phyloP scores from a whole-genome alignment of 2,329 filamentous ascomycete species.

The Penicillium expansum region DNA sequence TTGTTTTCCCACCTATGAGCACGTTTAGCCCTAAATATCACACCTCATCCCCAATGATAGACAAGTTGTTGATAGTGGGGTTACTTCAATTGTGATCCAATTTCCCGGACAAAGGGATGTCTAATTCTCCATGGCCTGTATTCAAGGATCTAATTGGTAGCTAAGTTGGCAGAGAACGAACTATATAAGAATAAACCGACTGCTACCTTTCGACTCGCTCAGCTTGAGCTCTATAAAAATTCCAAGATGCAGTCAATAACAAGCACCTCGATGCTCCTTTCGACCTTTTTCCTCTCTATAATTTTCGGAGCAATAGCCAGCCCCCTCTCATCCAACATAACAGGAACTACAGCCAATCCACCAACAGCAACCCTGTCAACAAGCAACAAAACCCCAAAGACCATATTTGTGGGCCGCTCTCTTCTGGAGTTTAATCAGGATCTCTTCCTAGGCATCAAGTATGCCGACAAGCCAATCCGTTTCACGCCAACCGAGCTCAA shows the following conservation, averaged over 20 bases:
- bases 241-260: not conserved
- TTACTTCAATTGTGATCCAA: not conserved
- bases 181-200: not conserved
- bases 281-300: not conserved
- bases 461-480: constrained; percentile 27
- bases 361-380: constrained; percentile 19
- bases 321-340: not conserved
- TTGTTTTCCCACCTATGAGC: constrained; percentile 21
- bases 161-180: not conserved
- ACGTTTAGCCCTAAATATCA: not conserved
- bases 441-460: constrained; percentile 32
- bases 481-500: constrained; percentile 29
- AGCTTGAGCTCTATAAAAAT: not conserved
- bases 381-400: constrained; percentile 8
- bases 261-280: not conserved
- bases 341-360: constrained; percentile 15
- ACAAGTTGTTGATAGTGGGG: not conserved
- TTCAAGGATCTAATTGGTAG: not conserved
- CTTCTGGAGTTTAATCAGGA: constrained; percentile 30
- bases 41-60: not conserved
- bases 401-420: constrained; percentile 26
- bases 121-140: not conserved
- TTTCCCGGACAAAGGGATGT: not conserved
- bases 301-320: not conserved
- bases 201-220: not conserved